A percentile compares a stretch with the other conserved stretches of the same genome.
Evolutionary conservation across 345 rosid species (phyloP).

Genomic region (Crucihimalaya himalaica): DNA sequence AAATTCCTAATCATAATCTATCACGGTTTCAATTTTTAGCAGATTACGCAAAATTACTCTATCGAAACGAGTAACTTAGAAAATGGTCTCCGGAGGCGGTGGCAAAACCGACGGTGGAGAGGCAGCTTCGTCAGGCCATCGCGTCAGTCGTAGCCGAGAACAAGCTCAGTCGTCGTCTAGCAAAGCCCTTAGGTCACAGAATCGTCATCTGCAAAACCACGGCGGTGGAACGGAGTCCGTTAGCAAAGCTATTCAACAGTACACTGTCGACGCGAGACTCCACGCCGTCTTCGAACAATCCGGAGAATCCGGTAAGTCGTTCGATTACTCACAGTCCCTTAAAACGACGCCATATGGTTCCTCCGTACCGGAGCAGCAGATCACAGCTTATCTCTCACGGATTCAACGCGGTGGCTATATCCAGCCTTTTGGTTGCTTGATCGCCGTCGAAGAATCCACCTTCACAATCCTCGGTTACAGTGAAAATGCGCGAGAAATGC

Average conservation of each 20-base stretch:
- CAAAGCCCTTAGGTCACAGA: slow-evolving; percentile 41
- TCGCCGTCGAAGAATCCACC: slow-evolving; percentile 69
- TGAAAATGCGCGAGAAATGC: slow-evolving; percentile 84
- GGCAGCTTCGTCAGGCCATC: slow-evolving; percentile 15
- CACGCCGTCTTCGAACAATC: slow-evolving; percentile 94
- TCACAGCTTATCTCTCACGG: slow-evolving; percentile 73
- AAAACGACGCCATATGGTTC: slow-evolving; percentile 50
- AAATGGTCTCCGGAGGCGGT: slow-evolving; percentile 25
- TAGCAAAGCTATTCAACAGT: slow-evolving; percentile 93
- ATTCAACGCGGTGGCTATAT: slow-evolving; percentile 89
- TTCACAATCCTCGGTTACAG: slow-evolving; percentile 71
- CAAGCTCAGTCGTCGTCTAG: slow-evolving; percentile 56
- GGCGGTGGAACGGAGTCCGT: slow-evolving; percentile 46
- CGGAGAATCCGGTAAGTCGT: slow-evolving; percentile 83
- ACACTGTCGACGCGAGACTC: slow-evolving; percentile 87
- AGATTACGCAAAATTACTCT: not conserved
- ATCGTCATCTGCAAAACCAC: slow-evolving; percentile 17
- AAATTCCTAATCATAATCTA: not conserved
- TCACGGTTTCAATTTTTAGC: not conserved
- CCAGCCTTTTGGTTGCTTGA: slow-evolving; percentile 90
- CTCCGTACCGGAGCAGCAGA: slow-evolving; percentile 76
- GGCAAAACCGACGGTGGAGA: not conserved
- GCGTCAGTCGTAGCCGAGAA: slow-evolving; percentile 13
- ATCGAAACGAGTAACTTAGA: not conserved
- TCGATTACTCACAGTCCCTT: slow-evolving; percentile 78